Percentiles rank a stretch among this genome's conserved stretches.
phyloP scores from a whole-genome alignment of 148 eudicot genomes.

The Vaccinium myrtillus region DNA sequence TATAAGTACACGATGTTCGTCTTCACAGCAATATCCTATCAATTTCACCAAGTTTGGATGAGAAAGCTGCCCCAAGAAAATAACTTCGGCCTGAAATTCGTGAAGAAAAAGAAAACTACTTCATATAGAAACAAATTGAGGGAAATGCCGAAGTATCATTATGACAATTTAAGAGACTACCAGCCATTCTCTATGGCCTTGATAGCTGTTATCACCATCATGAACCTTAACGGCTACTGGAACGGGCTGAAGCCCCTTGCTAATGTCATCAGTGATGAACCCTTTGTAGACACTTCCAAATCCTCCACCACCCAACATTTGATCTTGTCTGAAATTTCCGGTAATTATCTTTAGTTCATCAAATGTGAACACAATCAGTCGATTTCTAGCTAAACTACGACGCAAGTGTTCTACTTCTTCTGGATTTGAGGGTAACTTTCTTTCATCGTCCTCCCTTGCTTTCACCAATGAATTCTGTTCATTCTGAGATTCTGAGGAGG shows the following conservation, averaged over 20 bases:
- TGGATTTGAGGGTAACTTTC: slow-evolving; percentile 73
- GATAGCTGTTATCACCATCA: slow-evolving; percentile 75
- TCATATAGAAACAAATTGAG: not conserved
- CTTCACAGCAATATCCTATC: slow-evolving; percentile 88
- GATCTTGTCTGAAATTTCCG: slow-evolving; percentile 68
- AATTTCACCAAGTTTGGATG: slow-evolving; percentile 90
- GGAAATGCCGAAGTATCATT: no score
- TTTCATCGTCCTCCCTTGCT: slow-evolving; percentile 32
- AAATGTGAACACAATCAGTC: slow-evolving; percentile 61
- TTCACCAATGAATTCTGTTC: slow-evolving; percentile 30
- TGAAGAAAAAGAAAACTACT: not conserved
- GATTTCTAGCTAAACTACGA: slow-evolving; percentile 53
- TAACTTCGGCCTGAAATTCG: slow-evolving; percentile 69
- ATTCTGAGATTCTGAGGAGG: slow-evolving; percentile 44
- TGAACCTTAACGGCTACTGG: slow-evolving; percentile 93
- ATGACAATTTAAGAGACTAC: slow-evolving; percentile 24
- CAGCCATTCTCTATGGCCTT: slow-evolving; percentile 95
- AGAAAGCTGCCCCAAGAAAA: slow-evolving; percentile 87
- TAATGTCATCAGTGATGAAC: slow-evolving; percentile 44
- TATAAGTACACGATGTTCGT: slow-evolving; percentile 68
- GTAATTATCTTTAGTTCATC: slow-evolving; percentile 66
- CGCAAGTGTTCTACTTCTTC: slow-evolving; percentile 88
- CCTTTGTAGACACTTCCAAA: slow-evolving; percentile 92
- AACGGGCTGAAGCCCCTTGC: slow-evolving; percentile 44
- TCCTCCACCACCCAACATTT: slow-evolving; percentile 84